These are phyloP conservation scores for Omphalotus guepiniiformis DNA, from an alignment of 768 basidiomycete species.

Conservation along the genomic window DNA sequence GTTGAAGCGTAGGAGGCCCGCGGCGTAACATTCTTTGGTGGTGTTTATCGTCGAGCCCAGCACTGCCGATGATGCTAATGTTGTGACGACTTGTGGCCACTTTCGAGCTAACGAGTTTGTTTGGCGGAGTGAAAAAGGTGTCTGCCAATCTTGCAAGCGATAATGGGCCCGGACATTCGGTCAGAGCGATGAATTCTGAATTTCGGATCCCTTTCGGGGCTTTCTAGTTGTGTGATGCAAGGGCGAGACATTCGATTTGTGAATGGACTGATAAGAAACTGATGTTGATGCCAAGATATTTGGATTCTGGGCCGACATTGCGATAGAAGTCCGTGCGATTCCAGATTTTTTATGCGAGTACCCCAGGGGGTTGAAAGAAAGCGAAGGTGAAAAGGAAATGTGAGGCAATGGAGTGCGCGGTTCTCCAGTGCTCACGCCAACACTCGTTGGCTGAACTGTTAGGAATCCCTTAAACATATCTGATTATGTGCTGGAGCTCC, in stretches of 20 bases:
- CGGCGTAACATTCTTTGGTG: slow-evolving; percentile 24
- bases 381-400: not conserved
- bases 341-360: too few species aligned
- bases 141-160: not conserved
- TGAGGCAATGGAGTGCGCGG: not conserved
- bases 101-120: not conserved
- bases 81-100: not conserved
- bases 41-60: slow-evolving; percentile 2
- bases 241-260: too few species aligned
- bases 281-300: too few species aligned
- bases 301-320: too few species aligned
- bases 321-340: too few species aligned
- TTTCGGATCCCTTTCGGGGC: too few species aligned
- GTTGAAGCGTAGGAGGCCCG: slow-evolving; percentile 26
- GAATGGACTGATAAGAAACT: too few species aligned
- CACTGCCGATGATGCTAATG: slow-evolving; percentile 1
- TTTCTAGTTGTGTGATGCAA: too few species aligned
- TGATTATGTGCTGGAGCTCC: not conserved
- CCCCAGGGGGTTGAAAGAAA: not conserved
- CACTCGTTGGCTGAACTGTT: not conserved
- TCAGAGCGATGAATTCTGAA: too few species aligned
- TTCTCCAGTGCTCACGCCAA: not conserved
- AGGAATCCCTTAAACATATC: slow-evolving; percentile 2
- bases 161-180: not conserved
- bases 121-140: not conserved